Evolutionary conservation across 495 filamentous ascomycete species (phyloP), one percentile per base, ranked within the genome.

Genomic region (Aspergillus incahuasiensis): DNA sequence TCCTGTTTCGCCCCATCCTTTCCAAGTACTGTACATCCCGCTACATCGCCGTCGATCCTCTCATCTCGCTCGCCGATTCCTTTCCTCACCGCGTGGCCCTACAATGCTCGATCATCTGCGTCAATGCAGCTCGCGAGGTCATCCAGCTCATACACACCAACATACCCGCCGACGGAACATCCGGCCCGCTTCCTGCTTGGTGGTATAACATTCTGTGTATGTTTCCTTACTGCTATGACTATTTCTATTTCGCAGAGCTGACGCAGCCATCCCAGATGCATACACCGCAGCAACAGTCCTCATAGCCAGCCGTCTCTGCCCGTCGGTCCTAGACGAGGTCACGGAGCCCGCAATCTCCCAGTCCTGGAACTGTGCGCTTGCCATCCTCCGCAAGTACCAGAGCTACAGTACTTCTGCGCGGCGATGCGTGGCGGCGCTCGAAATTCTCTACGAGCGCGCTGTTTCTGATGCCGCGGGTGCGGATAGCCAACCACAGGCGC

Each of bases 131-230:
- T 1, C 70, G 72, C 19, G 70, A 75, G 51, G 58, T 66, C 2
- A 69, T 75, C 21, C 61, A 67, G 12, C 39, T 70, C 8, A 73
- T 75, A 18, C 56, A 72, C 44, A 54, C 53, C 7, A 71, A 75
- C 41, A 60, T 72, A 5, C 69, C 69, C 4, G 25, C 54, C 0
- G 66, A 75, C 46, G 69, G 66, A 0, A 68, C 63, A 0, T 63
- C 67, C n/a, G 72, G 69, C 12, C 66, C 67, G 0, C 57, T 75
- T 34, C 70, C 72, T 6, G 70, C 70, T 0, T 75, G 70, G 69
- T 75, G 72, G 72, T 71, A 73, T 45, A 73, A 73, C 8, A 70
- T 73, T 30, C 65, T 73, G 1, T 74, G 69, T 74, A 24, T 53
- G 68, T 32, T 2, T 5, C 28, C 34, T 4, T 11, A 9, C 22